Evolutionary conservation across 2,329 filamentous ascomycete species (phyloP), one percentile per base, ranked within the genome.

Genomic region (Fusarium equiseti): DNA sequence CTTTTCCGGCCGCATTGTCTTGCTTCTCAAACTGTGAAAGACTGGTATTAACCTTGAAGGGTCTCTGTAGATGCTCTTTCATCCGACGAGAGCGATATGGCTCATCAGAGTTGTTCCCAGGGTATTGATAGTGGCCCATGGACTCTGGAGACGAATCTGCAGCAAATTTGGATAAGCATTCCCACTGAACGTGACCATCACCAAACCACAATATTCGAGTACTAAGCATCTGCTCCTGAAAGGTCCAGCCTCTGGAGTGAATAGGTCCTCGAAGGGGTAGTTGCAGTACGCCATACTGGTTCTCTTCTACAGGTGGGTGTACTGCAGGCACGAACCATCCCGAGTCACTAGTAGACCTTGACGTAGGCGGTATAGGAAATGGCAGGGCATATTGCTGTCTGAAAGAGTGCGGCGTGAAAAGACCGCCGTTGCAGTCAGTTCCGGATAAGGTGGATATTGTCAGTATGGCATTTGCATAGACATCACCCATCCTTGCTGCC

Each of bases 391-490:
- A 51, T 26, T 10, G 48, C 48, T 51, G 48, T 26, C 48, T 35
- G 20, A 51, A 7, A n/a, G 3, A 10, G n/a, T 51, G 48, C 2
- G 31, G 22, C 3, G 48, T 51, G 48, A 51, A 51, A 24, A 51
- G 31, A 12, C 48, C 48, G 20, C 35, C 48, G 20, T 50, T 12
- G 2, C 48, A 50, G 29, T 51, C 22, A 4, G 48, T 51, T 9
- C 31, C 48, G 3, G 16, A 15, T 2, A 51, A n/a, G 11, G 48
- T 51, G 11, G 48, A 66, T 11, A 68, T 44, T 5, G 64, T 68
- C 2, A 68, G 38, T 4, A 44, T 43, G 1, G 64, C 50, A 13
- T 63, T 68, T 8, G 63, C 43, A 26, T 68, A 68, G 6, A 68
- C 51, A 6, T 50, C 40, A 5, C 55, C 64, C 64, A 63, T 68